phyloP scores from a whole-genome alignment of 345 rosid species.

The Carallia brachiata region DNA sequence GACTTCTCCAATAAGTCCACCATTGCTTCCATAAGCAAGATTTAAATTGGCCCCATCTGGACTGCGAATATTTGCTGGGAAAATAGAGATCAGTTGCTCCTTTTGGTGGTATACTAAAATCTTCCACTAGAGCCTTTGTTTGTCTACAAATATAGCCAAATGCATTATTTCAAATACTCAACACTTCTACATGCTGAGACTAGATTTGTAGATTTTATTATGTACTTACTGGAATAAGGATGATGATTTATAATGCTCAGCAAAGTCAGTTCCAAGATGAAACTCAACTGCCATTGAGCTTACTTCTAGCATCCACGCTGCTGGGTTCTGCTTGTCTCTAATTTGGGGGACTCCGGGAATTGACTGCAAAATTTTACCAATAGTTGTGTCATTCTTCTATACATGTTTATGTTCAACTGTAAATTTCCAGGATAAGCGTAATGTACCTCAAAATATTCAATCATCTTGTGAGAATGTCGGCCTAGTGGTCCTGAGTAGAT shows the following conservation, averaged over 20 bases:
- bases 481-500: constrained; percentile 52
- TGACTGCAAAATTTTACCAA: constrained; percentile 23
- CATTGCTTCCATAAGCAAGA: constrained; percentile 57
- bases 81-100: constrained; percentile 47
- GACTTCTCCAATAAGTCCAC: constrained; percentile 63
- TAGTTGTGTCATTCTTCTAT: no score
- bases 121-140: constrained; percentile 40
- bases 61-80: constrained; percentile 37
- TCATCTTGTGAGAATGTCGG: constrained; percentile 43
- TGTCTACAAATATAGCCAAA: constrained; percentile 26
- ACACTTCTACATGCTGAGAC: no score
- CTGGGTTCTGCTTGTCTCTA: constrained; percentile 50
- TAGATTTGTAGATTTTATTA: not conserved
- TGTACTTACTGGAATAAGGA: constrained; percentile 40
- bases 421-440: no score
- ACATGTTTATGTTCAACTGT: no score
- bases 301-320: constrained; percentile 60
- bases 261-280: constrained; percentile 44
- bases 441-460: constrained; percentile 50
- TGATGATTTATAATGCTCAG: constrained; percentile 39
- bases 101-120: constrained; percentile 37
- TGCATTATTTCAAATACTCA: not conserved
- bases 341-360: constrained; percentile 48
- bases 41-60: constrained; percentile 46
- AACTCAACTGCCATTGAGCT: constrained; percentile 42